These are phyloP conservation scores for Primulina tabacum DNA, from an alignment of 257 asterid species.

Conservation along the genomic window DNA sequence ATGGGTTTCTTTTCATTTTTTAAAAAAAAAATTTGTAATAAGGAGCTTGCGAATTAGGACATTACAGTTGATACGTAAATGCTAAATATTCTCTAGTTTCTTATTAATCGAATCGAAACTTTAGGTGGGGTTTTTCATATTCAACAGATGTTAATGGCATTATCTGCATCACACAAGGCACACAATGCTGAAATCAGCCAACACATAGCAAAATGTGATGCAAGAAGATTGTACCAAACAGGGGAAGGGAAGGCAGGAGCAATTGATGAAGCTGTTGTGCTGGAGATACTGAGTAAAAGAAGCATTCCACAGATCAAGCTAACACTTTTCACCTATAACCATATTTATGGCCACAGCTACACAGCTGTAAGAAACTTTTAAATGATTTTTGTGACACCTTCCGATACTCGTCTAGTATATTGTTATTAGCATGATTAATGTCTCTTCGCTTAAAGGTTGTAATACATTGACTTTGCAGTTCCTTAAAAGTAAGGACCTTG, in stretches of 20 bases:
- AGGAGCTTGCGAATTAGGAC: not conserved
- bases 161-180: conserved; percentile 77
- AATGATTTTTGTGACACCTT: too few species aligned
- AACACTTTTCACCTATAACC: conserved; percentile 51
- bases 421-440: not conserved
- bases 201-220: conserved; percentile 74
- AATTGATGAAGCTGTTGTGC: conserved; percentile 59
- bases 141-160: conserved; percentile 56
- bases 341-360: conserved; percentile 67
- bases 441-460: not conserved
- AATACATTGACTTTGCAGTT: conserved; percentile 35
- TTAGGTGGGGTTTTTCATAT: not conserved
- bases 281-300: conserved; percentile 70
- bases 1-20: too few species aligned
- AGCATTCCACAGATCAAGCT: conserved; percentile 64
- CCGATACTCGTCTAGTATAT: not conserved
- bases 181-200: conserved; percentile 57
- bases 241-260: conserved; percentile 59
- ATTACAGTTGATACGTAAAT: too few species aligned
- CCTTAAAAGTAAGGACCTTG: conserved; percentile 36
- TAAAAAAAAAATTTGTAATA: too few species aligned
- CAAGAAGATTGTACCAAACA: conserved; percentile 58
- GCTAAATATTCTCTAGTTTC: not conserved
- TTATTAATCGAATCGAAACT: not conserved
- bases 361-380: conserved; percentile 37